Evolutionary conservation across 2,329 filamentous ascomycete genomes (phyloP), one percentile per base, ranked within the genome.

Genomic region (Ophiostoma populinum): DNA sequence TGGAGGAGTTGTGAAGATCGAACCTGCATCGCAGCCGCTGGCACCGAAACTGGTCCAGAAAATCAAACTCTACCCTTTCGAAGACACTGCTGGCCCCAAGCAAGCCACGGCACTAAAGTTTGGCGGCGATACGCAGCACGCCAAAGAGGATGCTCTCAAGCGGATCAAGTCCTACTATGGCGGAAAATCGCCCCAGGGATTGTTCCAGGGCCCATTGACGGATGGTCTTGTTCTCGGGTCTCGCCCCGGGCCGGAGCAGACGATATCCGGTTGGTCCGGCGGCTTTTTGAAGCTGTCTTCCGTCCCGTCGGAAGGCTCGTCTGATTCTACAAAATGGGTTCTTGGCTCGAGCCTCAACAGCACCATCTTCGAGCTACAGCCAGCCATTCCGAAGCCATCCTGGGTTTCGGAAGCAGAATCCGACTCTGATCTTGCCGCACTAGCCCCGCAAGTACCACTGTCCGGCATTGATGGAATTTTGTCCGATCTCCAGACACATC

Each of bases 1-100:
- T 8, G 90, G 90, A 10, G 82, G 85, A 1, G 71, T 95, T 27
- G 69, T 93, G 37, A 83, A 87, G 41, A 65, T 98, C 20, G 85
- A 95, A 50, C 75, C 80, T 8, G 86, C 87, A 1, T 73, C 81
- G 11, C 59, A 67, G 26, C 80, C 78, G 35, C 58, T 83, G n/a
- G 63, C 75, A 6, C 71, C 61, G 11, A 47, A 52, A 25, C 47
- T 49, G 9, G 44, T 51, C 6, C 63, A 66, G 37, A 59, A 70
- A 5, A 57, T 95, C 39, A 86, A 80, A 46, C 61, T 98, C 2
- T 80, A 79, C 37, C 90, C 90, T 0, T 95, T 94, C 47, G 65
- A 71, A 3, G 58, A 65, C 33, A 21, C 32, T 60, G 32, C 20
- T n/a, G 4, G 75, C 72, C 45, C 56, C 63, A 63, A 24, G 66